These are phyloP conservation scores for Myxozyma udenii DNA, from an alignment of 805 yeast species.

Conservation along the genomic window DNA sequence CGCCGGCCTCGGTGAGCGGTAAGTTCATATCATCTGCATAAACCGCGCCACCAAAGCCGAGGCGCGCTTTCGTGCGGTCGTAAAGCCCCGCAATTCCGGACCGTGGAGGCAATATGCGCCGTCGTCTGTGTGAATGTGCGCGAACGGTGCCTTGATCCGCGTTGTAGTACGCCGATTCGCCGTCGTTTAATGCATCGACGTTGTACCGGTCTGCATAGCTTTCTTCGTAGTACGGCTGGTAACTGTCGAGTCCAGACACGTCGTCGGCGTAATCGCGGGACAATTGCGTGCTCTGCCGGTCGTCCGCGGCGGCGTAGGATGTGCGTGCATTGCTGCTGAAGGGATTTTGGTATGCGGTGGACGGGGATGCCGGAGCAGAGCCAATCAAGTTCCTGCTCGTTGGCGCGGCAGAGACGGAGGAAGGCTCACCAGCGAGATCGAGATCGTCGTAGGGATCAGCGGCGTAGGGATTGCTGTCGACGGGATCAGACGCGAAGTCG, in stretches of 20 bases:
- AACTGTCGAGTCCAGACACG: constrained; percentile 12
- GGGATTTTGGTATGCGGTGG: too few relatives aligned
- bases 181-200: neutral
- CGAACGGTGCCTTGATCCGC: constrained; percentile 1
- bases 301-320: neutral
- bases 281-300: neutral
- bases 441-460: neutral
- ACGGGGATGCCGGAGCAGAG: too few relatives aligned
- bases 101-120: constrained; percentile 1
- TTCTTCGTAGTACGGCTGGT: constrained; percentile 27
- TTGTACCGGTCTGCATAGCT: neutral
- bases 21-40: constrained; percentile 20
- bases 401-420: too few relatives aligned
- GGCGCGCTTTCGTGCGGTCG: constrained; percentile 16
- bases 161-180: neutral
- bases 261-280: neutral
- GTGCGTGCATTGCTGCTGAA: neutral
- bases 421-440: neutral
- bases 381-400: too few relatives aligned
- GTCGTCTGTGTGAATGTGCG: constrained; percentile 7
- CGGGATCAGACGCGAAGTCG: neutral
- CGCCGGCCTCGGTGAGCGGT: constrained; percentile 23
- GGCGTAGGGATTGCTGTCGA: neutral
- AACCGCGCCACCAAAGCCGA: constrained; percentile 18
- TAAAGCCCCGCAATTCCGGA: constrained; percentile 16